Percentiles rank a stretch among this genome's conserved stretches.
Evolutionary conservation across 441 rosid genomes (phyloP).

Genomic region (Adansonia grandidieri): DNA sequence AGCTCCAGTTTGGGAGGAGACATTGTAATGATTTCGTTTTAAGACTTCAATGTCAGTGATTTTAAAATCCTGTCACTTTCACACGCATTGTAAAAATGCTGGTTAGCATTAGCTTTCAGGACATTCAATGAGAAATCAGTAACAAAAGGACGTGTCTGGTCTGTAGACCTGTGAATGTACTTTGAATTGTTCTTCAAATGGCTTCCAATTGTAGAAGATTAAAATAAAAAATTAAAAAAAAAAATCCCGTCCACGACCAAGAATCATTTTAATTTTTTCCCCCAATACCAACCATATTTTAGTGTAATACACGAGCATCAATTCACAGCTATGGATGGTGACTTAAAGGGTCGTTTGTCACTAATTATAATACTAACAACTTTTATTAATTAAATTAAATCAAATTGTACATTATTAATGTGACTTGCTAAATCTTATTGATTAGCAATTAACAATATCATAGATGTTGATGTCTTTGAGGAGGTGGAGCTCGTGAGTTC

Average conservation of each 20-base stretch:
- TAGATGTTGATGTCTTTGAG: background rate
- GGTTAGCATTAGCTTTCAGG: background rate
- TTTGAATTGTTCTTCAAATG: background rate
- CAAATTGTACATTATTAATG: background rate
- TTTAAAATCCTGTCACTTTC: background rate
- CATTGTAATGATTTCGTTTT: background rate
- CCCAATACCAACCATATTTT: background rate
- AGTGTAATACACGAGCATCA: background rate
- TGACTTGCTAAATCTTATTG: background rate
- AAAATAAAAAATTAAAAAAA: too few relatives aligned
- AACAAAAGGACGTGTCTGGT: background rate
- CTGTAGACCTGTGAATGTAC: background rate
- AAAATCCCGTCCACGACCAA: too few relatives aligned
- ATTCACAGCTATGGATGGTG: background rate
- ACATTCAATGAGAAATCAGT: slow-evolving; percentile 1
- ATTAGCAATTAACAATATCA: background rate
- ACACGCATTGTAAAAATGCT: slow-evolving; percentile 18
- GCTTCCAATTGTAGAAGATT: background rate
- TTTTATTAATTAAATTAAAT: background rate
- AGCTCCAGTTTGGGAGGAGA: slow-evolving; percentile 21
- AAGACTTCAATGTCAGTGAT: slow-evolving; percentile 6
- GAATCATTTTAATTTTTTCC: too few relatives aligned
- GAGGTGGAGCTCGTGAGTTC: background rate
- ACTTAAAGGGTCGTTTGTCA: background rate
- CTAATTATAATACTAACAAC: background rate